Evolutionary conservation across 148 eudicot genomes (phyloP), one percentile per base, ranked within the genome.

Genomic region (Rhododendron williamsianum): DNA sequence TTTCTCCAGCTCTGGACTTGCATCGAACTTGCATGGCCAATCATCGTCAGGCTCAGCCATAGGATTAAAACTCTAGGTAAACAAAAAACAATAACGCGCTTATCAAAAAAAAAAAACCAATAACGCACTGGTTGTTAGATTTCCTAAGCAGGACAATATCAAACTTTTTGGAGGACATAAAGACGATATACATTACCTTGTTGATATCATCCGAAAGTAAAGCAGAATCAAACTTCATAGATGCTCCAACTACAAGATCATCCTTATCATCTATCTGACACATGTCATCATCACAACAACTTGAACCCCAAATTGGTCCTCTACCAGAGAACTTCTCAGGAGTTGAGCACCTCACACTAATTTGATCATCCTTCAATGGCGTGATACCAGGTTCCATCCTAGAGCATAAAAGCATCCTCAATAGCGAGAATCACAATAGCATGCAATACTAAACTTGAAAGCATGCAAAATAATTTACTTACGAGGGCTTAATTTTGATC

Each of bases 21-120:
- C 90, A 86, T 92, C 94, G 84, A 90, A 90, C 65, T 93, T 90
- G 85, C 90, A 89, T 13, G 89, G 87, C 93, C 91, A 95, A 83
- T 92, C 96, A 88, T 93, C 93, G 81, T 86, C 88, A 27, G 94
- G 95, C 88, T 92, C 95, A 48, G 87, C 82, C 91, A 95, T 93
- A 60, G 98, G 96, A 81, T 95, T 93, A 83, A 92, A 95, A 87
- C 96, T 95, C 98, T 95, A 89, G 46, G n/a, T 81, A 35, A 54
- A 33, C 69, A 41, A 56, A n/a, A 84, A 78, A 35, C 56, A 60
- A 45, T 23, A 4, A 71, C 9, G 19, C n/a, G 36, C n/a, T 4
- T 5, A 41, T 41, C 45, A 6, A 41, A 41, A 41, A 35, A 41
- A 35, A 41, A 56, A 19, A 84, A 78, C 43, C 56, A 60, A 45